phyloP scores from a whole-genome alignment of 2,329 filamentous ascomycete genomes.

The Paramyrothecium roridum region DNA sequence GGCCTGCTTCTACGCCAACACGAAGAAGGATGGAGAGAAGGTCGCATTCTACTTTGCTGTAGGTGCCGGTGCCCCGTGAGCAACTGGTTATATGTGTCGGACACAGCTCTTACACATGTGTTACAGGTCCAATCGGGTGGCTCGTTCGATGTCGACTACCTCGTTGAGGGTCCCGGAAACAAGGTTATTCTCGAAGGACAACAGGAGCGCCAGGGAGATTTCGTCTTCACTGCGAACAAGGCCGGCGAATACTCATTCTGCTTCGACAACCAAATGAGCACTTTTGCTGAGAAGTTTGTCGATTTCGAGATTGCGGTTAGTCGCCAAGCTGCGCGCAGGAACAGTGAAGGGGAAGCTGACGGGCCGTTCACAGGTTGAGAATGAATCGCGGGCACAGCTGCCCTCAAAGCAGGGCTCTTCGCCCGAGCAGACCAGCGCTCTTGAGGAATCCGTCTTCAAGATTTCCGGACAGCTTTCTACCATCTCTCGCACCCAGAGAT shows the following conservation, averaged over 20 bases:
- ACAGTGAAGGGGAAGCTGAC: conserved; percentile 7
- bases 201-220: conserved; percentile 94
- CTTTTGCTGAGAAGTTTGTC: conserved; percentile 94
- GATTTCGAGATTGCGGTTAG: conserved; percentile 91
- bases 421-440: conserved; percentile 80
- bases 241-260: conserved; percentile 92
- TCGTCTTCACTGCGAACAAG: conserved; percentile 91
- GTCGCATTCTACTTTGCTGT: conserved; percentile 99
- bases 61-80: conserved; percentile 33
- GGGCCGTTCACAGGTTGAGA: conserved; percentile 67
- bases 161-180: conserved; percentile 76
- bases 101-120: conserved; percentile 2
- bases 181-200: conserved; percentile 80
- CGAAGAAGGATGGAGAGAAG: conserved; percentile 78
- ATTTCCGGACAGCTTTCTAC: conserved; percentile 89
- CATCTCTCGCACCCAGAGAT: conserved; percentile 96
- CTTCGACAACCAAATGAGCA: conserved; percentile 98
- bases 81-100: conserved; percentile 4
- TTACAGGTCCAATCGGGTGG: conserved; percentile 92
- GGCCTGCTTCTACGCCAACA: conserved; percentile 88
- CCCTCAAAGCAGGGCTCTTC: conserved; percentile 85
- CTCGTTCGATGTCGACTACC: conserved; percentile 95
- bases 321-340: not conserved
- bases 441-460: conserved; percentile 96
- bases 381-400: conserved; percentile 77